phyloP scores from a whole-genome alignment of 768 basidiomycete genomes.

The Myochromella boudieri region DNA sequence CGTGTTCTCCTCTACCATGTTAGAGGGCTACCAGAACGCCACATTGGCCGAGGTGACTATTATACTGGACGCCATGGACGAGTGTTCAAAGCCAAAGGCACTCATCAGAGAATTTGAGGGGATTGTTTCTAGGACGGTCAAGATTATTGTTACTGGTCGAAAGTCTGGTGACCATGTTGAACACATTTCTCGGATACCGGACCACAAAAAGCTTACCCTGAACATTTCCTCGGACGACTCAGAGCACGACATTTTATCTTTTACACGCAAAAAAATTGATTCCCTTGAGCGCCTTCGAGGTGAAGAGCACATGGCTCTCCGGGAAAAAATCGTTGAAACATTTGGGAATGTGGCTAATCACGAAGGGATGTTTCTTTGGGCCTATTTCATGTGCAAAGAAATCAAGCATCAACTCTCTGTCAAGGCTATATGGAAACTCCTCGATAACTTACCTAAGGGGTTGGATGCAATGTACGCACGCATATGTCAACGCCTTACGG shows the following conservation, averaged over 20 bases:
- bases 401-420: neutral
- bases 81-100: neutral
- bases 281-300: neutral
- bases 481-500: neutral
- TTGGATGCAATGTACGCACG: neutral
- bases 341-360: neutral
- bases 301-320: neutral
- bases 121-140: neutral
- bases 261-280: too few relatives aligned
- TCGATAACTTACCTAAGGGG: neutral
- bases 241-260: too few relatives aligned
- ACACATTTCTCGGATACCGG: neutral
- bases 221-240: neutral
- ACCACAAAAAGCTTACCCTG: neutral
- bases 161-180: too few relatives aligned
- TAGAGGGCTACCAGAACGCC: neutral
- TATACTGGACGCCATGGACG: neutral
- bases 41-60: neutral
- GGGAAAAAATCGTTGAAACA: neutral
- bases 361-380: slow-evolving; percentile 4
- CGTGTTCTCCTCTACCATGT: neutral
- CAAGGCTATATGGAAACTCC: neutral
- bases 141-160: too few relatives aligned
- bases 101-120: neutral
- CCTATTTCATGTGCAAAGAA: slow-evolving; percentile 1